A percentile compares a stretch with the other conserved stretches of the same genome.
These are phyloP conservation scores for Cordyceps tenuipes DNA, from an alignment of 2,329 filamentous ascomycete species.

Conservation along the genomic window DNA sequence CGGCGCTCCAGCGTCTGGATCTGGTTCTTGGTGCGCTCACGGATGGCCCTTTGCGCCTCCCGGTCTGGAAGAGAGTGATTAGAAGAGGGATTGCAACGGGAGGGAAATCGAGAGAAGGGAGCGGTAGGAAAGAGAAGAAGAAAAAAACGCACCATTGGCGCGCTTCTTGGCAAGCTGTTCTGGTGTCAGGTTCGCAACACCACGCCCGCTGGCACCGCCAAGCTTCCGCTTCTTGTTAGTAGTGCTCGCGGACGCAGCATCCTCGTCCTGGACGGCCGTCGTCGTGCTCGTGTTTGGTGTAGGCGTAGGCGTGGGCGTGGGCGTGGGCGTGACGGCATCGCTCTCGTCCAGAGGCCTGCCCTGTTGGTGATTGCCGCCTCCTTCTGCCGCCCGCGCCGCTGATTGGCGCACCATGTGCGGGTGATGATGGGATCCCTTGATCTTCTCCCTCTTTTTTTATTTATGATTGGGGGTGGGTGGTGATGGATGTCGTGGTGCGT, in stretches of 20 bases:
- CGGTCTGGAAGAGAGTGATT: conserved; percentile 46
- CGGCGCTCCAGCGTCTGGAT: conserved; percentile 66
- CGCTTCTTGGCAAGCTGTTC: conserved; percentile 65
- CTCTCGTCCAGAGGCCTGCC: conserved; percentile 4
- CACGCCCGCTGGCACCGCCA: conserved; percentile 33
- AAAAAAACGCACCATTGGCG: conserved; percentile 40
- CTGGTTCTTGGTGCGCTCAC: conserved; percentile 71
- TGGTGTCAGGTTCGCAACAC: conserved; percentile 57
- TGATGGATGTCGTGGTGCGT: not conserved
- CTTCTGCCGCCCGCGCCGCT: not conserved
- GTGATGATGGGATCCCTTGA: not conserved
- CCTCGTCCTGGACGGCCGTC: not conserved
- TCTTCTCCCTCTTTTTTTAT: not conserved
- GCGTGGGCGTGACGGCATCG: conserved; percentile 1
- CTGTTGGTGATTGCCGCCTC: not conserved
- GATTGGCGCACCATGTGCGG: not conserved
- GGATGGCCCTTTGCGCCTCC: conserved; percentile 77
- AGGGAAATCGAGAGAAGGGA: not conserved
- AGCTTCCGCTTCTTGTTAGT: conserved; percentile 42
- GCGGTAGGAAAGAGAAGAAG: too few relatives aligned
- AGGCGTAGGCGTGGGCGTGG: too few relatives aligned
- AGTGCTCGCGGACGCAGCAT: not conserved
- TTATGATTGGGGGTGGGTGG: too few relatives aligned
- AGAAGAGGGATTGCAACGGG: not conserved
- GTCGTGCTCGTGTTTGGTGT: not conserved